These are phyloP conservation scores for Suillus variegatus DNA, from an alignment of 768 basidiomycete species.

Conservation along the genomic window DNA sequence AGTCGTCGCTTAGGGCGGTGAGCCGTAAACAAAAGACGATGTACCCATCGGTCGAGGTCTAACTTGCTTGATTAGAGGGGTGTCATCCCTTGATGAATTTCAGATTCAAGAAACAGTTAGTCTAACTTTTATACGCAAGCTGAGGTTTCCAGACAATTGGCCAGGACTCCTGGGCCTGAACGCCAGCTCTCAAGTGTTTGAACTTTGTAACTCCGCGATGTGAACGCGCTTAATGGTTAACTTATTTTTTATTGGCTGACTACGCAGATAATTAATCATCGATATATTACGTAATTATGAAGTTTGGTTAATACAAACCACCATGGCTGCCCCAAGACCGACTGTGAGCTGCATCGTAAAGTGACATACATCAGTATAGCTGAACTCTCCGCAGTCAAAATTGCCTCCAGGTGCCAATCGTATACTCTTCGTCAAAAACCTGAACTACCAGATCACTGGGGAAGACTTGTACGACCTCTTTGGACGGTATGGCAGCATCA, in stretches of 20 bases:
- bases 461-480: slow-evolving; percentile 97
- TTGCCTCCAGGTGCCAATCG: slow-evolving; percentile 92
- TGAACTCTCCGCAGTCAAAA: slow-evolving; percentile 55
- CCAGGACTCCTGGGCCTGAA: no score
- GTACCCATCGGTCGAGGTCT: neutral
- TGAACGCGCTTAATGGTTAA: no score
- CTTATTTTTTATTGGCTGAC: no score
- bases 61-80: neutral
- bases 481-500: slow-evolving; percentile 94
- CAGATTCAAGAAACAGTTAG: neutral
- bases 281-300: slow-evolving; percentile 5
- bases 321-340: slow-evolving; percentile 71
- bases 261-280: no score
- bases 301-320: slow-evolving; percentile 10
- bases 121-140: neutral
- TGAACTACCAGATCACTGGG: slow-evolving; percentile 90
- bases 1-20: neutral
- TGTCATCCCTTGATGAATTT: neutral
- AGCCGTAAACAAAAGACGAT: neutral
- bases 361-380: neutral
- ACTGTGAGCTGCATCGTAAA: slow-evolving; percentile 42
- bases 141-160: neutral
- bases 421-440: slow-evolving; percentile 90
- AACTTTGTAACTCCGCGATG: no score
- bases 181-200: no score